Evolutionary conservation across 495 filamentous ascomycete genomes (phyloP).

Genomic region (Aspergillus coremiiformis): DNA sequence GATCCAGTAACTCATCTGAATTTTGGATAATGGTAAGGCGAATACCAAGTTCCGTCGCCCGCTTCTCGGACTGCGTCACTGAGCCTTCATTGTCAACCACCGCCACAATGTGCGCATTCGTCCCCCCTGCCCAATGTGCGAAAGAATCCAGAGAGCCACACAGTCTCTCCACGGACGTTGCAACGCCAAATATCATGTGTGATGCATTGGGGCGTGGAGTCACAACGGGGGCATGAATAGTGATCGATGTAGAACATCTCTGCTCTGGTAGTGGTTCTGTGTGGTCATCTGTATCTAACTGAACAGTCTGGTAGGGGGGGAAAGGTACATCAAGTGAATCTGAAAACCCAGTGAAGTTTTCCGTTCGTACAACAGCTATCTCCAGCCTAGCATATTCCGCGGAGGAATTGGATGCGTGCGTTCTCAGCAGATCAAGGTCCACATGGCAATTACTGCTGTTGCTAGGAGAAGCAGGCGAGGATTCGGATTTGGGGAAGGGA

Average conservation of each 20-base stretch:
- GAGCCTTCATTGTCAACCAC: conserved; percentile 29
- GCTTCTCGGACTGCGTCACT: conserved; percentile 25
- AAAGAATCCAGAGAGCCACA: conserved; percentile 49
- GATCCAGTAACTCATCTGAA: conserved; percentile 38
- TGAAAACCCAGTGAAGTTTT: conserved; percentile 13
- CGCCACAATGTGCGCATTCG: conserved; percentile 47
- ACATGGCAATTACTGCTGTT: conserved; percentile 10
- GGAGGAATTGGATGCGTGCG: conserved; percentile 4
- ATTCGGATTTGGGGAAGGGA: not conserved
- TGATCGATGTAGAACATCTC: conserved; percentile 11
- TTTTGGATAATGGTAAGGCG: conserved; percentile 44
- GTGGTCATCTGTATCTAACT: conserved; percentile 5
- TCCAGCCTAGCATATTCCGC: conserved; percentile 16
- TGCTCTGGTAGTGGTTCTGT: conserved; percentile 7
- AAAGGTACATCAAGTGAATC: conserved; percentile 8
- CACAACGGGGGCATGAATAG: conserved; percentile 11
- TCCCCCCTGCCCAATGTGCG: conserved; percentile 53
- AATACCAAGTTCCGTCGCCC: conserved; percentile 32
- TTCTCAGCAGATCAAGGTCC: conserved; percentile 14
- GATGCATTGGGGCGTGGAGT: conserved; percentile 36
- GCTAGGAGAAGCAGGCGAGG: not conserved
- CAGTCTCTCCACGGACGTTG: conserved; percentile 49
- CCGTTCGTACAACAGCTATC: conserved; percentile 12
- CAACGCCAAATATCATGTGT: conserved; percentile 52
- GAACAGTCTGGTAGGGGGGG: conserved; percentile 10